These are phyloP conservation scores for Fusarium floridanum DNA, from an alignment of 2,329 filamentous ascomycete genomes.

Conservation along the genomic window DNA sequence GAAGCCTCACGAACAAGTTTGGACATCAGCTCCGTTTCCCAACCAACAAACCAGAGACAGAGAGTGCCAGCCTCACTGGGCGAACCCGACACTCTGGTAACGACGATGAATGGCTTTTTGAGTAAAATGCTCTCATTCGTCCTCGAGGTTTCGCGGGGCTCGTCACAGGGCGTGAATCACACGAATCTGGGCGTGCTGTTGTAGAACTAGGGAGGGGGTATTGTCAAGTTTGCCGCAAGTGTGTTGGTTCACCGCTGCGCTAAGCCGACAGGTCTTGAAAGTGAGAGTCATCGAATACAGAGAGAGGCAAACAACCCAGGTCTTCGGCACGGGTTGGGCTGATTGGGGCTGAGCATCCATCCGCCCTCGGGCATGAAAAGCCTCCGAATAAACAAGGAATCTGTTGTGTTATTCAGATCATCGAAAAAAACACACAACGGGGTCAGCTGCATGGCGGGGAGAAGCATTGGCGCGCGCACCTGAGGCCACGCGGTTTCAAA, in stretches of 20 bases:
- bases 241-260: background rate
- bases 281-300: background rate
- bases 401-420: background rate
- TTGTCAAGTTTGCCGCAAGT: background rate
- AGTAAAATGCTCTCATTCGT: background rate
- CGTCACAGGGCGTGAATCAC: conserved; percentile 26
- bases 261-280: background rate
- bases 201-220: background rate
- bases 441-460: background rate
- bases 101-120: background rate
- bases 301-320: conserved; percentile 15
- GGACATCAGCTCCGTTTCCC: background rate
- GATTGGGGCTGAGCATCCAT: background rate
- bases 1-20: background rate
- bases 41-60: background rate
- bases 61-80: background rate
- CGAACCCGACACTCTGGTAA: background rate
- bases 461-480: background rate
- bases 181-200: background rate
- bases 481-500: background rate
- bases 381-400: background rate
- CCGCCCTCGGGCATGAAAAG: background rate
- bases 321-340: background rate
- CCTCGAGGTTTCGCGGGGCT: background rate
- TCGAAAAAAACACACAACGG: background rate